phyloP scores from a whole-genome alignment of 1,139 yeast genomes.

The Kodamaea derodonti region DNA sequence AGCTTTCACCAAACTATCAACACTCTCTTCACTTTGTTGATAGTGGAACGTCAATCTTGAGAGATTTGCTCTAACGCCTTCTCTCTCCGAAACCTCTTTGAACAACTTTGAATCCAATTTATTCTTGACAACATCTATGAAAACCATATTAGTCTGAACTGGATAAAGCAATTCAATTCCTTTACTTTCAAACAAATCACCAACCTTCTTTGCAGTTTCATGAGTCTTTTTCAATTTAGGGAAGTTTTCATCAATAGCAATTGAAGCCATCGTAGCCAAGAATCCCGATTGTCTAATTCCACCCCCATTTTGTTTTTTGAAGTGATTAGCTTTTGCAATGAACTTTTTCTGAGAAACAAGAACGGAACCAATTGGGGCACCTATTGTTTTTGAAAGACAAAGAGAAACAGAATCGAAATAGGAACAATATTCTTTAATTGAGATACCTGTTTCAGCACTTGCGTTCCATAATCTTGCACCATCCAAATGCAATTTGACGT shows the following conservation, averaged over 20 bases:
- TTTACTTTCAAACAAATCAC: constrained; percentile 50
- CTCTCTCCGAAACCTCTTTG: constrained; percentile 52
- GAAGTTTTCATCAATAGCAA: constrained; percentile 75
- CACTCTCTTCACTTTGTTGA: constrained; percentile 32
- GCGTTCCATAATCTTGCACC: constrained; percentile 98
- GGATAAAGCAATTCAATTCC: constrained; percentile 67
- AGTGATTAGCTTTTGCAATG: constrained; percentile 75
- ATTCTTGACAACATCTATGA: constrained; percentile 60
- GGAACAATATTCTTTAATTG: constrained; percentile 68
- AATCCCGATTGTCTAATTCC: constrained; percentile 90
- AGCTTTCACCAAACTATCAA: constrained; percentile 27
- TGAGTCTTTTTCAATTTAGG: constrained; percentile 60
- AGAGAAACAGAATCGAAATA: constrained; percentile 85
- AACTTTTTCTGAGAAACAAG: constrained; percentile 65
- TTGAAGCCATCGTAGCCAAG: constrained; percentile 75
- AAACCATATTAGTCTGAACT: constrained; percentile 83
- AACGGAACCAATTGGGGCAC: constrained; percentile 93
- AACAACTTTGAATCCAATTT: constrained; percentile 58
- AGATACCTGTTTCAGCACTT: constrained; percentile 65
- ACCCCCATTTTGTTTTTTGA: constrained; percentile 92
- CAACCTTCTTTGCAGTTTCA: constrained; percentile 63
- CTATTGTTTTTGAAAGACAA: constrained; percentile 85
- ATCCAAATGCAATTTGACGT: constrained; percentile 74
- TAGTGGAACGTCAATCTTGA: constrained; percentile 38
- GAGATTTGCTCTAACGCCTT: constrained; percentile 28